Percentiles rank a stretch among this genome's conserved stretches.
Conservation (phyloP, 2,329 filamentous ascomycete species). For the Pseudogymnoascus sp. region DNA sequence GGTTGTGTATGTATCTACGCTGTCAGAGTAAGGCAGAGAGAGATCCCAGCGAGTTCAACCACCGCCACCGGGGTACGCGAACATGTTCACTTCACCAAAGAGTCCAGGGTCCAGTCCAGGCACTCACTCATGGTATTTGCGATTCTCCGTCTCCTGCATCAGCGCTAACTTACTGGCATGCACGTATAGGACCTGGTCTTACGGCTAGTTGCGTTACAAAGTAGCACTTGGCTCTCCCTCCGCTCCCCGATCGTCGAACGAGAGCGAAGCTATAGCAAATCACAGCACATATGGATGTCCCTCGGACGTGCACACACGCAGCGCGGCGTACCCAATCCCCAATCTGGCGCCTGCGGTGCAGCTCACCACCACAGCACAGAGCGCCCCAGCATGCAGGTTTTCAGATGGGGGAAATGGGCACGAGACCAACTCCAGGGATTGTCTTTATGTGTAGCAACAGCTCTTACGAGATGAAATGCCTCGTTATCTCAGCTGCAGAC, state of each 20-base stretch:
- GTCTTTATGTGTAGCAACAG: background rate
- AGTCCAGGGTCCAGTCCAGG: background rate
- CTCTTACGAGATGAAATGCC: constrained; percentile 2
- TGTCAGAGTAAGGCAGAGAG: background rate
- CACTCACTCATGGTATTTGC: background rate
- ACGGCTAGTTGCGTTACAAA: background rate
- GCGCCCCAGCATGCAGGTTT: background rate
- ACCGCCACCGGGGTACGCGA: background rate
- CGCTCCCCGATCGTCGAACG: background rate
- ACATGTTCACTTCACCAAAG: background rate
- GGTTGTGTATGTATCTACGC: background rate
- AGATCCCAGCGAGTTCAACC: background rate
- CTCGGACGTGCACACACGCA: background rate
- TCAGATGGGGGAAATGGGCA: background rate
- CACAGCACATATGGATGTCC: background rate
- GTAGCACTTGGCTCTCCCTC: background rate
- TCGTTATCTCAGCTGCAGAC: background rate
- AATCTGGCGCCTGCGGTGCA: background rate
- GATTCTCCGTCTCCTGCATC: background rate
- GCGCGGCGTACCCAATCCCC: background rate
- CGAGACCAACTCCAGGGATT: background rate
- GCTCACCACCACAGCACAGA: background rate
- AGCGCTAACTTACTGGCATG: background rate
- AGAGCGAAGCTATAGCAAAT: background rate
- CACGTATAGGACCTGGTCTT: background rate